Base-by-base conservation (phyloP, 1,284 basidiomycete species). In the Fomitiporia mediterranea region DNA sequence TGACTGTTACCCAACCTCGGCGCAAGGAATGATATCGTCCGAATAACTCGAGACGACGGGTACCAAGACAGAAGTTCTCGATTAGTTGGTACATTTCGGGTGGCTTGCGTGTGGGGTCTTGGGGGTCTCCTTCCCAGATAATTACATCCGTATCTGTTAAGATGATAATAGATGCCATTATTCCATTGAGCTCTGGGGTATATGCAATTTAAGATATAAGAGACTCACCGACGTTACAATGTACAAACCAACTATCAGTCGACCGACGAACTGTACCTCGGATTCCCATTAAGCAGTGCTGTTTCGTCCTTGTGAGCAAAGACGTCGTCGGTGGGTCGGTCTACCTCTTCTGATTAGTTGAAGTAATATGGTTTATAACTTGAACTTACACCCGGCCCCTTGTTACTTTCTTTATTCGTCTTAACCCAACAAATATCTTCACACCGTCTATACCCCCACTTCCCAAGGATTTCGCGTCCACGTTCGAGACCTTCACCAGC, bases 221-320 rank as follows among this genome's bases (percentile, higher is more conserved):
- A 34, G 34, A 74, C 82, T 32, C 65, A 89, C 87, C 90, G 61
- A 99, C 88, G 70, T 99, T 99, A 70, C 96, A 98, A 70, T 99
- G 95, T 0, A 98, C 95, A 69, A 98, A 96, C 84, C 91, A 89
- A 57, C 84, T 86, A 69, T 99, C 96, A 1, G 89, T 94, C 19
- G 91, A 94, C 25, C 96, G 80, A 15, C 95, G 83, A 2, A 99
- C 96, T 0, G 96, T 99, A 1, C 96, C 96, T 34, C 92, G 84
- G 63, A 99, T 99, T n/a, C 97, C 97, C 82, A 99, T 98, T 43
- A 98, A 74, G 71, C 95, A 98, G 67, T 99, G 96, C 66, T 98
- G 91, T 67, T 96, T 94, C 51, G 94, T 94, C 35, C 91, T 80
- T 6, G 89, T 91, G 48, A 97, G 78, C 27, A 97, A 71, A 2